Conservation (phyloP, 2,329 filamentous ascomycete species). For the Dendryphion nanum region DNA sequence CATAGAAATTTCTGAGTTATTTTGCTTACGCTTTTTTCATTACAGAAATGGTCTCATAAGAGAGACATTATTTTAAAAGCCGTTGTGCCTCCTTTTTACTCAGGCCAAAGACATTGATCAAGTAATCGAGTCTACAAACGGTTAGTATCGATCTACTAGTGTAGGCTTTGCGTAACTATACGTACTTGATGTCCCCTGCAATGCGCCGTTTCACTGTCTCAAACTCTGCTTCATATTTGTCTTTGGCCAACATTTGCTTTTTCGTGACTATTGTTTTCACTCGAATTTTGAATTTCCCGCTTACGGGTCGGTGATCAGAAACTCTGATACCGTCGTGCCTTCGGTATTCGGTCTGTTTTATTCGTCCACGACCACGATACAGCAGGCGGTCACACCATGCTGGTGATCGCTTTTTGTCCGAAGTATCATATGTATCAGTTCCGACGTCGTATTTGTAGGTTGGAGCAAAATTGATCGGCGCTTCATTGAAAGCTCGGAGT, state of each 20-base stretch:
- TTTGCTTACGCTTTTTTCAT: no score
- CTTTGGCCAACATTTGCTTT: slow-evolving; percentile 65
- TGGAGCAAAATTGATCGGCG: slow-evolving; percentile 85
- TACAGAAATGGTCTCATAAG: no score
- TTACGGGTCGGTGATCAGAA: slow-evolving; percentile 92
- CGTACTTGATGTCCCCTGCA: slow-evolving; percentile 75
- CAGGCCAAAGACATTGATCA: slow-evolving; percentile 62
- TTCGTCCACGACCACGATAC: slow-evolving; percentile 76
- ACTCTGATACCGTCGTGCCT: slow-evolving; percentile 80
- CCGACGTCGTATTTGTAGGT: slow-evolving; percentile 99
- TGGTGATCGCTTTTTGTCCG: slow-evolving; percentile 89
- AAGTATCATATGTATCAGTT: slow-evolving; percentile 89
- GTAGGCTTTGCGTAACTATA: slow-evolving; percentile 20
- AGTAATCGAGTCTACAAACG: slow-evolving; percentile 59
- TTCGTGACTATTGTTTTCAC: slow-evolving; percentile 77
- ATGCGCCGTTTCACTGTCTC: slow-evolving; percentile 68
- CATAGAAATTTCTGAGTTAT: no score
- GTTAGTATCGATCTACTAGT: slow-evolving; percentile 3
- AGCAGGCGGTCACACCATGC: slow-evolving; percentile 96
- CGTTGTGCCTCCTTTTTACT: slow-evolving; percentile 53
- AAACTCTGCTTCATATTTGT: slow-evolving; percentile 72
- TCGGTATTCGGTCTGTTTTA: slow-evolving; percentile 84
- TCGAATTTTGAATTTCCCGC: slow-evolving; percentile 75
- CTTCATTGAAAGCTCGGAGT: slow-evolving; percentile 85
- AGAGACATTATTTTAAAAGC: slow-evolving; percentile 40